Percentiles rank a stretch among this genome's conserved stretches.
Conservation (phyloP, 805 yeast genomes). For the Schwanniomyces occidentalis region DNA sequence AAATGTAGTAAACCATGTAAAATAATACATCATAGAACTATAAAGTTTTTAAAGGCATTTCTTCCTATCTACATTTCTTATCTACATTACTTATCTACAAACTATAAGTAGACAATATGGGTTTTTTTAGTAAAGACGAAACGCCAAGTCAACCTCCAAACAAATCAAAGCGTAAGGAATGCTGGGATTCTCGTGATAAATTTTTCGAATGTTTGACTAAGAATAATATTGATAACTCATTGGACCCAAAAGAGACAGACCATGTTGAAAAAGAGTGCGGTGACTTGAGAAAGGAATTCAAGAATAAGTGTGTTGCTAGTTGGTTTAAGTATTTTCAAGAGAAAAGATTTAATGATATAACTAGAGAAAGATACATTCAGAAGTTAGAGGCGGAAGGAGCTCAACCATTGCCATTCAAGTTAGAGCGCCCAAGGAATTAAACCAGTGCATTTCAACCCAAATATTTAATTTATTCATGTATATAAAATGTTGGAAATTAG, state of each 20-base stretch:
- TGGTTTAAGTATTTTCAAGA: slow-evolving; percentile 93
- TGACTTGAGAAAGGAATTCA: slow-evolving; percentile 55
- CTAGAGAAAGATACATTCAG: slow-evolving; percentile 64
- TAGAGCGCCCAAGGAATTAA: slow-evolving; percentile 14
- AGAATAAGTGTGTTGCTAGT: slow-evolving; percentile 74
- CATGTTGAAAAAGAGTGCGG: slow-evolving; percentile 60
- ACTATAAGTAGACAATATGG: slow-evolving; percentile 40
- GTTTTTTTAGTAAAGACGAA: slow-evolving; percentile 45
- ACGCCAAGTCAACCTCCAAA: slow-evolving; percentile 49
- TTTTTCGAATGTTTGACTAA: slow-evolving; percentile 75
- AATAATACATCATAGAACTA: no score
- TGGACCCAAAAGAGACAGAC: slow-evolving; percentile 50
- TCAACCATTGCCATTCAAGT: slow-evolving; percentile 31
- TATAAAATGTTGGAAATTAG: no score
- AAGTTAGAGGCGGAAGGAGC: slow-evolving; percentile 75
- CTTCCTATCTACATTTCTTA: no score
- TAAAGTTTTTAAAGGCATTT: no score
- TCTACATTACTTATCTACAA: no score
- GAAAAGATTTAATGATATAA: slow-evolving; percentile 76
- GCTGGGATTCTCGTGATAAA: slow-evolving; percentile 89
- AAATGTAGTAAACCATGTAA: no score
- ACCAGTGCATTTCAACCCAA: background rate
- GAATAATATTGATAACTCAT: slow-evolving; percentile 67
- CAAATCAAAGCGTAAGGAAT: slow-evolving; percentile 66
- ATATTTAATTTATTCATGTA: no score